phyloP scores from a whole-genome alignment of 352 stramenopile species.

The Pseudoperonospora humuli region DNA sequence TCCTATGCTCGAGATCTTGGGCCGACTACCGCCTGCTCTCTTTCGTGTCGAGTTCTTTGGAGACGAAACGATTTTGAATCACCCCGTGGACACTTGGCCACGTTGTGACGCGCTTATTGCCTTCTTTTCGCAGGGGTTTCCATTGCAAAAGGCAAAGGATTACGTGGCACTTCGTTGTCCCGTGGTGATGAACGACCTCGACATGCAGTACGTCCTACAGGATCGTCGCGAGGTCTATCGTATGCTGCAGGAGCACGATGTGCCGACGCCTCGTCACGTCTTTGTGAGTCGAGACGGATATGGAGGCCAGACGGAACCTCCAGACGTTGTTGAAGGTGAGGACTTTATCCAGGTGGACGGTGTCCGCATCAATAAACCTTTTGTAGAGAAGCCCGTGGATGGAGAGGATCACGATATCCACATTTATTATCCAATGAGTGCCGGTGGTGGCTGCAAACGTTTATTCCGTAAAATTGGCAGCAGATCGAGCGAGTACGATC shows the following conservation, averaged over 20 bases:
- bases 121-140: slow-evolving; percentile 98
- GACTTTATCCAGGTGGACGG: slow-evolving; percentile 88
- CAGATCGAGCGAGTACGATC: slow-evolving; percentile 91
- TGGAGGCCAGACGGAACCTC: slow-evolving; percentile 24
- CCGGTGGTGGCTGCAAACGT: slow-evolving; percentile 97
- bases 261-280: slow-evolving; percentile 93
- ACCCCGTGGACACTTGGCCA: slow-evolving; percentile 90
- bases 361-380: slow-evolving; percentile 96
- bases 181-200: slow-evolving; percentile 97
- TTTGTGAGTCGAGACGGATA: slow-evolving; percentile 93
- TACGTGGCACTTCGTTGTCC: slow-evolving; percentile 94
- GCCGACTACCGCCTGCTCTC: slow-evolving; percentile 71
- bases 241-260: slow-evolving; percentile 86
- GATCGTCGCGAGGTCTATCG: slow-evolving; percentile 94
- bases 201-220: slow-evolving; percentile 91
- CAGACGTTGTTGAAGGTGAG: slow-evolving; percentile 58
- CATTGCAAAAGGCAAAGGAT: slow-evolving; percentile 93
- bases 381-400: slow-evolving; percentile 99
- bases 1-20: slow-evolving; percentile 95
- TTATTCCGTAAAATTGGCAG: slow-evolving; percentile 97
- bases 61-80: slow-evolving; percentile 93
- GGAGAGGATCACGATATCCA: slow-evolving; percentile 99
- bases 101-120: slow-evolving; percentile 95
- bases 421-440: slow-evolving; percentile 99
- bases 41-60: slow-evolving; percentile 98